Base-by-base conservation (phyloP, 2,329 filamentous ascomycete species). In the Elsinoe perseae region DNA sequence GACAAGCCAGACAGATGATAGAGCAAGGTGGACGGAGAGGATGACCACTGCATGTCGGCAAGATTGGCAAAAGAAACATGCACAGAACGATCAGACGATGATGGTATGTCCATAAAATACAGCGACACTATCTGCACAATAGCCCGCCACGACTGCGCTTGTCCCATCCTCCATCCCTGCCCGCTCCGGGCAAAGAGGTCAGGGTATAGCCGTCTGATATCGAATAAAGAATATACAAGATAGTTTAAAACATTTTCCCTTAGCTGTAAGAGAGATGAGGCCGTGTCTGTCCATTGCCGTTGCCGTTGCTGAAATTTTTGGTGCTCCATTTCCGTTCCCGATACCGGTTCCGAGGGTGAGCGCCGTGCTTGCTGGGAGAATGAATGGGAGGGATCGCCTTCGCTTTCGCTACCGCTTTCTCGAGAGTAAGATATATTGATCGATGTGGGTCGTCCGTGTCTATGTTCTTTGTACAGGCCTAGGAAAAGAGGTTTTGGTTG, bases 171-270 rank as follows among this genome's bases (percentile, higher is more conserved):
- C 30, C 53, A n/a, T n/a, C 40, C 12, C 18, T 25, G 4, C 16
- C 20, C 21, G 27, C 8, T 32, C n/a, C 42, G 23, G 30, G 36
- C 5, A 21, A 6, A 44, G 10, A 38, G 27, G 23, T 25, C 30
- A 25, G 53, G 53, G 53, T 48, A 56, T 56, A 56, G 53, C 53
- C 53, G 53, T 56, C 53, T 46, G 48, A 46, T 30, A 23, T 54
- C n/a, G 23, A 34, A 27, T 18, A 27, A 27, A 40, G 30, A 53
- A 42, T 43, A 54, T 54, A 54, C 21, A 56, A 36, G 40, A 28
- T 36, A 52, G 38, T 36, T 36, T 14, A 4, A 6, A 36, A 36
- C 4, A 12, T 9, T 9, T 36, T 12, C 32, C n/a, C 10, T 4
- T 36, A 36, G 32, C 32, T 3, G n/a, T 36, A 14, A 52, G 30